Base-by-base conservation (phyloP, 23 red algal species). In the Gracilariopsis chorda region DNA sequence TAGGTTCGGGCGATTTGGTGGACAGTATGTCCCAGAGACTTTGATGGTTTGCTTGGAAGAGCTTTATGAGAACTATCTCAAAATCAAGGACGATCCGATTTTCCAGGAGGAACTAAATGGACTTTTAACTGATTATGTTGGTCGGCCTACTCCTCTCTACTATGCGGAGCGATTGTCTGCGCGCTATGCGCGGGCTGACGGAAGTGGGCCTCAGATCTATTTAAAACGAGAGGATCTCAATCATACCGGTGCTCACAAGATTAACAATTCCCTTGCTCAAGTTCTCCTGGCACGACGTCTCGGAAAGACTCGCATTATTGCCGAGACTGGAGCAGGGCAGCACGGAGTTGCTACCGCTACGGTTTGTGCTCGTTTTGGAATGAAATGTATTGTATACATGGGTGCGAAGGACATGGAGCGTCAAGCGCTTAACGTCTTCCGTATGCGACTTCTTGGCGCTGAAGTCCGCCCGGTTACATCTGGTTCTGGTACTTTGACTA, bases 211-310 rank as follows among this genome's bases (percentile, higher is more conserved):
- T 8, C 82, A 88, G 59, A 99, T 99, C 37, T 99, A 86, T 27
- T 45, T 99, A 14, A 99, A 99, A 51, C 51, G 97, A 43, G 97
- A 99, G 80, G 97, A 99, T 56, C 88, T 99, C 34, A 95, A 93
- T 52, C 97, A 99, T 74, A 99, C 97, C 1, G 97, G 97, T 37
- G 97, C 97, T 25, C 97, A 99, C 77, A 99, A 99, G 93, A 99
- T 99, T 59, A 99, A 99, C 70, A 99, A 99, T 75, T 95, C 97
- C 9, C 78, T 99, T 41, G 93, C 62, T 1, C 97, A 99, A 52
- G 91, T 88, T 51, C 52, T 99, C 42, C 84, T 99, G n/a, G 97
- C 97, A 55, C 46, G 62, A 19, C 90, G 94, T 32, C 76, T 99
- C 49, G 97, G 97, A 23, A 96, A 94, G 82, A 99, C 61, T 45